Evolutionary conservation across 1,139 yeast species (phyloP), one percentile per base, ranked within the genome.

Genomic region (Geotrichum fermentans): DNA sequence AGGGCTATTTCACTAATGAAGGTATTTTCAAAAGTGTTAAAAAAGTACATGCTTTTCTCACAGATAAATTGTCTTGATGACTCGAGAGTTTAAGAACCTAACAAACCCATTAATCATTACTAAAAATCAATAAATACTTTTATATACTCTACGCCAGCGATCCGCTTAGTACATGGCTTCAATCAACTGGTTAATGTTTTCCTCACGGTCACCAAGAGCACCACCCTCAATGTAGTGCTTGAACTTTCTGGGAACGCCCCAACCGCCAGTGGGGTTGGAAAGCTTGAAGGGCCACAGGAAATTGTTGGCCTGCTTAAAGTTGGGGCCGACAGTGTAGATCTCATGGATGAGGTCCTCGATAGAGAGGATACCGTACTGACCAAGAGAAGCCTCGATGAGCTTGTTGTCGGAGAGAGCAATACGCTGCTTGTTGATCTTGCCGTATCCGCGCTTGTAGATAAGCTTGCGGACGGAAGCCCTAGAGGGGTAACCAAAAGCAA

Each of bases 261-360:
- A 92, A 75, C 98, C 98, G 75, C 98, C 98, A 73, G 82, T 82
- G 73, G 98, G 98, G 84, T 88, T 89, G 69, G 97, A 89, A 73
- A 92, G 85, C 83, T 90, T 86, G 96, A 92, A 92, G 78, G 98
- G 98, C 97, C 97, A 92, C 78, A 92, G 81, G 82, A 92, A 92
- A 97, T 92, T 92, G 89, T 88, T 86, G 68, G 89, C 98, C 81
- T 92, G 97, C 83, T 92, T 92, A 90, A 92, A 92, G 92, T 89
- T 88, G 74, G 97, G 97, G 73, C 97, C 97, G 73, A 90, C 97
- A 61, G 97, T 85, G 86, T 80, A 84, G 70, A 92, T 87, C 81
- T 92, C 98, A 85, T 92, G 98, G 76, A 92, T 87, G 78, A 92
- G 82, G 75, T 92, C 98, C 78, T 92, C 98, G 65, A 92, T 74